phyloP scores from a whole-genome alignment of 805 yeast species.

The Zygosaccharomyces bisporus region DNA sequence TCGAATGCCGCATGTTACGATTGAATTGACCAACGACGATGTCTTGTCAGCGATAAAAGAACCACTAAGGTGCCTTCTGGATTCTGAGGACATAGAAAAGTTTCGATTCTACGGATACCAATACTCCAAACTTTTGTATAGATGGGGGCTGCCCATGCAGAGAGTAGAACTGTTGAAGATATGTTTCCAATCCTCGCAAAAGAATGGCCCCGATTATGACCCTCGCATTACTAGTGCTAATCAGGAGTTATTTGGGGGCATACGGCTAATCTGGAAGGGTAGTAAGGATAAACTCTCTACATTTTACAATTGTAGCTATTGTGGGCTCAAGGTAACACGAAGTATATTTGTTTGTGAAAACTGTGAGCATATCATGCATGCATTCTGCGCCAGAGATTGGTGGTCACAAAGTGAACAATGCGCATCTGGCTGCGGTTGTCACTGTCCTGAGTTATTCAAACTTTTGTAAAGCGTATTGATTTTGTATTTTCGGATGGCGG shows the following conservation, averaged over 20 bases:
- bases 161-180: slow-evolving; percentile 70
- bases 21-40: slow-evolving; percentile 31
- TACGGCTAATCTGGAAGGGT: slow-evolving; percentile 21
- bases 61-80: slow-evolving; percentile 22
- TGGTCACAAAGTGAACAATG: slow-evolving; percentile 61
- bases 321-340: slow-evolving; percentile 58
- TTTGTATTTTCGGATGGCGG: too few relatives aligned
- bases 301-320: slow-evolving; percentile 55
- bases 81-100: slow-evolving; percentile 25
- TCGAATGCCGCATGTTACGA: slow-evolving; percentile 24
- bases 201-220: slow-evolving; percentile 1
- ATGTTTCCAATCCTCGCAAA: slow-evolving; percentile 33
- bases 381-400: slow-evolving; percentile 78
- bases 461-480: slow-evolving; percentile 6
- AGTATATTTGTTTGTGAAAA: slow-evolving; percentile 62
- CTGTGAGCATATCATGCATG: slow-evolving; percentile 79
- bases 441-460: slow-evolving; percentile 45
- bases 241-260: slow-evolving; percentile 16
- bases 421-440: slow-evolving; percentile 84
- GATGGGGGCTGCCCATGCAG: slow-evolving; percentile 82
- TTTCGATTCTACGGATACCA: slow-evolving; percentile 50
- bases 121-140: slow-evolving; percentile 71
- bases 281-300: slow-evolving; percentile 2
- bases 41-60: slow-evolving; percentile 22
- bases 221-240: slow-evolving; percentile 7